Base-by-base conservation (phyloP, 2,329 filamentous ascomycete species). In the Pyricularia sp. region DNA sequence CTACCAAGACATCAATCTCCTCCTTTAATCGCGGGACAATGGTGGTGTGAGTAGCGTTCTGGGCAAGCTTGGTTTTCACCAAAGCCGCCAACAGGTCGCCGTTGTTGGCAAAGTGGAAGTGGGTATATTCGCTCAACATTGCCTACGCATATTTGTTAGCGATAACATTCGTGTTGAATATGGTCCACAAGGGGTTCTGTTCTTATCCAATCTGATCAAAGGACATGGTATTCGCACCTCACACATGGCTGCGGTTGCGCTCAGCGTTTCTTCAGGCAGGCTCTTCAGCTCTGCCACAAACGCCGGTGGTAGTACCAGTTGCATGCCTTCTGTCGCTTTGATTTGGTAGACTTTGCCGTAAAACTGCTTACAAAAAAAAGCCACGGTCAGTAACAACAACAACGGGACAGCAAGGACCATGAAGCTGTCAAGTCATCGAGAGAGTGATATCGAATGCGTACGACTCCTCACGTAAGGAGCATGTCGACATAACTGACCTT, bases 61-160 rank as follows among this genome's bases (percentile, higher is more conserved):
- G 78, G 0, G 79, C 78, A 60, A 82, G 71, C 66, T 78, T 80
- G 22, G 77, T 80, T 65, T 77, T 77, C 55, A 82, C 70, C 19
- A 82, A 70, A 2, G 76, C 71, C 0, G 78, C 73, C 53, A 82
- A 70, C 22, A 80, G 72, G 30, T 81, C 78, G 24, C 75, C 75
- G 53, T 82, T 78, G 64, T 75, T 74, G 19, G 80, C 80, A 1
- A 79, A 75, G 24, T 75, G 76, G 68, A 82, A 81, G 63, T 80
- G 77, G 24, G 80, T 82, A 70, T 82, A 82, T 64, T 79, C 77
- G 72, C 77, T 80, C 70, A 81, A 71, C 69, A 82, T 77, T 2
- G 80, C 80, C 78, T 81, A 62, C 57, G 60, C 60, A 4, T 30
- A 31, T 12, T 9, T 64, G 60, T 12, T 13, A 30, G 65, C 16